Conservation (phyloP, 768 basidiomycete genomes). For the Trametes elegans region DNA sequence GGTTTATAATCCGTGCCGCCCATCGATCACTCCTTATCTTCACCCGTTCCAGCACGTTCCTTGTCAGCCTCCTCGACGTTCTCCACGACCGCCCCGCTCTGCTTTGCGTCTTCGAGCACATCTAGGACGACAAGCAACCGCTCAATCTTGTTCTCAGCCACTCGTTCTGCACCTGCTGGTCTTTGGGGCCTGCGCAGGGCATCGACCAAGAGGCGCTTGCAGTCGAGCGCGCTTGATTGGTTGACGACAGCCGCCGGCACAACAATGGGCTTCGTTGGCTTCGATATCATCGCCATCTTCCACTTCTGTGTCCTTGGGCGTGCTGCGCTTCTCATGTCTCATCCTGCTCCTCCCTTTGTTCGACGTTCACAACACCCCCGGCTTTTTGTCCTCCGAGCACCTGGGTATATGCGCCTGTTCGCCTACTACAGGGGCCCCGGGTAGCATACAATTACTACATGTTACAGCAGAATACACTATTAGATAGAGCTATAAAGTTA, state of each 20-base stretch:
- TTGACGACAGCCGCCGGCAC: conserved; percentile 10
- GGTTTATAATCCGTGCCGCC: conserved; percentile 16
- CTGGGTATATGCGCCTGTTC: neutral
- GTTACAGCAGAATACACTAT: conserved; percentile 20
- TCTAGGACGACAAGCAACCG: neutral
- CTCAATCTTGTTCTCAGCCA: neutral
- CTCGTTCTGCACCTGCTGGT: neutral
- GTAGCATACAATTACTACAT: conserved; percentile 1
- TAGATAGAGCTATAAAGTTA: conserved; percentile 27
- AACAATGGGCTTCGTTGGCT: conserved; percentile 13
- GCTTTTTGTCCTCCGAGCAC: neutral
- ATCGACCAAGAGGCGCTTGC: neutral
- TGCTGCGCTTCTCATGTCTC: conserved; percentile 5
- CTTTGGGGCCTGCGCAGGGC: neutral
- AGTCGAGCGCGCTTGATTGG: conserved; percentile 6
- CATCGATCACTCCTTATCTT: conserved; percentile 17
- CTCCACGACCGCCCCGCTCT: neutral
- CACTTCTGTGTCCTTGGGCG: conserved; percentile 1
- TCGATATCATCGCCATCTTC: conserved; percentile 14
- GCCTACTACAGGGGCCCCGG: neutral
- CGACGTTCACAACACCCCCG: no score
- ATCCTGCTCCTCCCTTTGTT: conserved; percentile 8
- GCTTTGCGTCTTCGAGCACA: neutral
- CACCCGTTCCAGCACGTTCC: conserved; percentile 16
- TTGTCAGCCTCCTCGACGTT: conserved; percentile 3